Base-by-base conservation (phyloP, 345 rosid species). In the Abelmoschus esculentus region DNA sequence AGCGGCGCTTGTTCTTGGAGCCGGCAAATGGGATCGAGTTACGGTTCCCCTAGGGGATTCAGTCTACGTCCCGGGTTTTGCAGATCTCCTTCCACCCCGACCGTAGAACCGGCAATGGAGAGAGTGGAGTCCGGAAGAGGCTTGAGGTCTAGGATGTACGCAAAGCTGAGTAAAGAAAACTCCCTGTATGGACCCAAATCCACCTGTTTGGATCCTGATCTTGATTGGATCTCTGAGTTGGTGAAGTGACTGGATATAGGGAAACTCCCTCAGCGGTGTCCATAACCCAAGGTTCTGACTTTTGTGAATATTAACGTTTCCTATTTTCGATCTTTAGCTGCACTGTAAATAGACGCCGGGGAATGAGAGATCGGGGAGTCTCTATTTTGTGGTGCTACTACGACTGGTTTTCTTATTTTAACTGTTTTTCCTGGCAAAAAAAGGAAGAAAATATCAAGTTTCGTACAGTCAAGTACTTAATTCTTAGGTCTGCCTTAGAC, bases 81-180 rank as follows among this genome's bases (percentile, higher is more conserved):
- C 12, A 77, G 79, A 52, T 73, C 75, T 0, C 87, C 85, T 7
- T 46, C 82, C 0, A 84, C 87, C 15, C 34, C 65, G 11, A 60
- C 76, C 9, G 89, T 83, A 31, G 85, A 79, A 61, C 85, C 89
- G 13, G 76, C 77, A 32, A 83, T 86, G 93, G 89, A 82, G 66
- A 57, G 89, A 28, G 90, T 86, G 34, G 93, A 88, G 67, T 88
- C 93, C 6, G 93, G 90, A 11, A 84, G 80, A 67, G 87, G 80
- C 56, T 38, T 88, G 9, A 77, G 93, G 73, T 87, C 84, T 0
- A 76, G 52, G 69, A 84, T 88, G 47, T 84, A 83, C 28, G 85
- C 85, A 0, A 83, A 66, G 56, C 83, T 88, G 13, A 81, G 86
- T 2, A 84, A 84, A 57, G 90, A 86, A 6, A 88, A 86, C 76